Percentiles rank a stretch among this genome's conserved stretches.
These are phyloP conservation scores for Fusarium robinianum DNA, from an alignment of 2,329 filamentous ascomycete species.

Conservation along the genomic window DNA sequence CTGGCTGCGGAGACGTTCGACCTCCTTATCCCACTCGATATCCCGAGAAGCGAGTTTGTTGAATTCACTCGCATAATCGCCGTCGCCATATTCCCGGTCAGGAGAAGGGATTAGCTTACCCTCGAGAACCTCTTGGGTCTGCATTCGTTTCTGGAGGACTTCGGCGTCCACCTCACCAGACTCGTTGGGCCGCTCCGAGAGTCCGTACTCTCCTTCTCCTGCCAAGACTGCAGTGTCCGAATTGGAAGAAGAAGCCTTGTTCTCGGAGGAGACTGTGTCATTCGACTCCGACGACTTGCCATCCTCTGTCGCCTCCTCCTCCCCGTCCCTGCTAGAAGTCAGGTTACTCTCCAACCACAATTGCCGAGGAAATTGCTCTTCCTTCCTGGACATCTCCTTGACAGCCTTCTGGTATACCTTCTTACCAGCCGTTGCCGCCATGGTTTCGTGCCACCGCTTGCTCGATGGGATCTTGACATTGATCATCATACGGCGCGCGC, in stretches of 20 bases:
- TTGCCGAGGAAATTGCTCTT: too few species aligned
- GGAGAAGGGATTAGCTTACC: constrained; percentile 13
- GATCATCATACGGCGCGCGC: constrained; percentile 1
- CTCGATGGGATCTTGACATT: constrained; percentile 11
- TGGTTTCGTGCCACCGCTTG: constrained; percentile 13
- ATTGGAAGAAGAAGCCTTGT: not conserved
- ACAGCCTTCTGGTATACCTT: not conserved
- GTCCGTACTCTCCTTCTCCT: too few species aligned
- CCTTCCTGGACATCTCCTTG: not conserved
- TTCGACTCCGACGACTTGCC: too few species aligned
- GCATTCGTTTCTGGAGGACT: constrained; percentile 7
- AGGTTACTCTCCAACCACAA: too few species aligned
- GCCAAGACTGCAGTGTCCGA: not conserved
- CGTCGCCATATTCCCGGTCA: constrained; percentile 13
- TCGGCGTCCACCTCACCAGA: not conserved
- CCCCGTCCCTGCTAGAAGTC: too few species aligned
- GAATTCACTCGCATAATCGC: constrained; percentile 1
- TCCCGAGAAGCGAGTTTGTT: constrained; percentile 1
- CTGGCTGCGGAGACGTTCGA: not conserved
- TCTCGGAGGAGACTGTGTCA: too few species aligned
- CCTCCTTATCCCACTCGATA: not conserved
- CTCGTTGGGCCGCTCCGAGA: not conserved
- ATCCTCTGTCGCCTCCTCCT: too few species aligned
- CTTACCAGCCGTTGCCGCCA: not conserved
- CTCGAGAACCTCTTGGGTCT: constrained; percentile 11